Evolutionary conservation across 2,329 filamentous ascomycete genomes (phyloP), one percentile per base, ranked within the genome.

Genomic region (Myotisia sp.): DNA sequence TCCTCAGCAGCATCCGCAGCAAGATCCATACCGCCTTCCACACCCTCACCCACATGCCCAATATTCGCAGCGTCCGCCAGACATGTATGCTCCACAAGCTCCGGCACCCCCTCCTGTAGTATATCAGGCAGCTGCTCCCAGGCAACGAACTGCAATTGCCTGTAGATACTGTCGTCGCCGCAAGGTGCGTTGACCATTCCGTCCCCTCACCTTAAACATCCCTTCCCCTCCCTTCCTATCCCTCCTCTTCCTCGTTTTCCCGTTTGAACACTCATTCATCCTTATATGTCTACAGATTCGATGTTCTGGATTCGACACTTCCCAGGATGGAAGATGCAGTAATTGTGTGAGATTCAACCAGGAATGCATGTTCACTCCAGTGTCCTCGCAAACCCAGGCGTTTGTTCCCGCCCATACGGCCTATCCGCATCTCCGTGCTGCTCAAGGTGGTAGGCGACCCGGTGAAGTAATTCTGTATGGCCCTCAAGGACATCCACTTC

Each of bases 291-390:
- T n/a, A 38, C 54, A 82, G 77, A 81, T 82, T 53, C 74, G 78
- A 39, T 83, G 77, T 62, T 81, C 77, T 3, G 78, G 77, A 18
- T 83, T 81, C 51, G 77, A 81, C 48, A 71, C 69, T 37, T 79
- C 75, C 24, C 71, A 76, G 24, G 74, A 81, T 54, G 78, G 78
- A 39, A 71, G 76, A 40, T 83, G 77, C 62, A 71, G 67, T 48
- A 82, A 82, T 53, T 83, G 77, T 51, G 65, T 75, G 43, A 67
- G 77, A 30, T 83, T 82, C 59, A 76, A 77, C 44, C 77, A 82
- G 55, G 76, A 80, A 51, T 83, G 78, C 58, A 73, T 83, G 56
- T 83, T 83, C 56, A 81, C 76, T 1, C 77, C 78, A 2, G 77
- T 83, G 16, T 80, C 75, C 3, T 77, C 76, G 7, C 76, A 81